Percentiles rank a stretch among this genome's conserved stretches.
These are phyloP conservation scores for Jatropha podagrica DNA, from an alignment of 441 rosid genomes.

Conservation along the genomic window DNA sequence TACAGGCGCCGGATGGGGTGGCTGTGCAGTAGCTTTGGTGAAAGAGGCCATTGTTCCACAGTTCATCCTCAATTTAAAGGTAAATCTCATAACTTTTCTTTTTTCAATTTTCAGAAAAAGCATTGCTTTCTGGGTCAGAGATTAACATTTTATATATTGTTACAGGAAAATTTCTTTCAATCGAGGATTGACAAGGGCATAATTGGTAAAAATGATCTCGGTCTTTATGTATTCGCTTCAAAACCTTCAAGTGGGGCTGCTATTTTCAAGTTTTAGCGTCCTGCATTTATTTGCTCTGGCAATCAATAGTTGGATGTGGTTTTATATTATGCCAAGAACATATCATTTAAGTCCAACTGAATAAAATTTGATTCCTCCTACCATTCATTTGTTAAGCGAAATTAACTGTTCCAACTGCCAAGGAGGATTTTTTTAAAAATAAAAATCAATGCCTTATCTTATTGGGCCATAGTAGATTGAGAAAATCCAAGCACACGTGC, in stretches of 20 bases:
- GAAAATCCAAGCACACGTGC: conserved; percentile 19
- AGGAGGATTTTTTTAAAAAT: no score
- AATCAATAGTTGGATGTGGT: background rate
- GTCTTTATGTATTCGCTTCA: conserved; percentile 90
- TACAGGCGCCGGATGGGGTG: conserved; percentile 99
- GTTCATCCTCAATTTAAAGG: conserved; percentile 82
- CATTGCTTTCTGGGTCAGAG: no score
- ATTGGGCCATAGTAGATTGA: conserved; percentile 6
- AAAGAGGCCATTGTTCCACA: conserved; percentile 76
- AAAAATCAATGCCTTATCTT: background rate
- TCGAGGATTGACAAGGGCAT: conserved; percentile 74
- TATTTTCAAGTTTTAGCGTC: conserved; percentile 60
- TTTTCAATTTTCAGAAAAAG: no score
- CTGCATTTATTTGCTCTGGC: background rate
- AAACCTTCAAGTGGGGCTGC: conserved; percentile 99
- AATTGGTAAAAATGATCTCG: conserved; percentile 67
- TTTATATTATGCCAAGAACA: conserved; percentile 3
- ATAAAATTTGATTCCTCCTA: conserved; percentile 4
- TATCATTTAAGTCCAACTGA: background rate
- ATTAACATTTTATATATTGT: background rate
- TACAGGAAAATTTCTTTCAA: conserved; percentile 80
- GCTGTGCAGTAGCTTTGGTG: conserved; percentile 91
- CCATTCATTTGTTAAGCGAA: no score
- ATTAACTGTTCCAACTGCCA: no score
- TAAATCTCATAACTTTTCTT: conserved; percentile 11